Base-by-base conservation (phyloP, 441 rosid species). In the Pelargonium fulgidum region DNA sequence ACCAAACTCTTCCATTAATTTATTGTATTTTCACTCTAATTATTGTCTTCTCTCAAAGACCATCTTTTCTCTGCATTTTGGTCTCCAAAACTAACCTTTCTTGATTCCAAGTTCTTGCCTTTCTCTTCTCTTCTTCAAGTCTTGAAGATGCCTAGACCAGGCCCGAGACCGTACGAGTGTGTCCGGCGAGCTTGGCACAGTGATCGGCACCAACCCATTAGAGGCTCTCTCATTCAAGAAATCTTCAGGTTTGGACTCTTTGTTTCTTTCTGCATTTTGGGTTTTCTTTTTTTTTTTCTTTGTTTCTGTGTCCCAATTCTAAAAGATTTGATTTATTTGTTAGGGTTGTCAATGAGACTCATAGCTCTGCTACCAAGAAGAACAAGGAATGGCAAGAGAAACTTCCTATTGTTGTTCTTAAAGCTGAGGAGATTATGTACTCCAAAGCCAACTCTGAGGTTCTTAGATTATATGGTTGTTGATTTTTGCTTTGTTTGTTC, bases 391-490 rank as follows among this genome's bases (percentile, higher is more conserved):
- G 90, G 90, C 85, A 82, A 66, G 83, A 86, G 79, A 86, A 86
- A 78, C 86, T 86, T 52, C 90, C 90, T 64, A 73, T 84, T 45
- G 90, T 86, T 70, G 86, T 84, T 81, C 78, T 84, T 69, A 82
- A 76, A 80, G 81, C 85, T 41, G 90, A 86, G 70, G 87, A 86
- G 81, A 86, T 86, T 74, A 75, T 86, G 80, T 86, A 86, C 68
- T 85, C 87, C 66, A 85, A 86, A 70, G 90, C 87, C 83, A 86
- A 81, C 70, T 86, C 90, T 22, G 90, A 86, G 89, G 89, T 85
- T 70, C 13, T 33, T 44, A 10, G 42, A 7, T 39, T 39, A 39
- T 39, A 39, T 39, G 42, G 42, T 39, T 6, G 42, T 39, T 39
- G 10, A 39, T 39, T 39, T 39, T 39, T 39, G 42, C 42, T 39